Conservation (phyloP, 768 basidiomycete genomes). For the Dendrothele bispora region DNA sequence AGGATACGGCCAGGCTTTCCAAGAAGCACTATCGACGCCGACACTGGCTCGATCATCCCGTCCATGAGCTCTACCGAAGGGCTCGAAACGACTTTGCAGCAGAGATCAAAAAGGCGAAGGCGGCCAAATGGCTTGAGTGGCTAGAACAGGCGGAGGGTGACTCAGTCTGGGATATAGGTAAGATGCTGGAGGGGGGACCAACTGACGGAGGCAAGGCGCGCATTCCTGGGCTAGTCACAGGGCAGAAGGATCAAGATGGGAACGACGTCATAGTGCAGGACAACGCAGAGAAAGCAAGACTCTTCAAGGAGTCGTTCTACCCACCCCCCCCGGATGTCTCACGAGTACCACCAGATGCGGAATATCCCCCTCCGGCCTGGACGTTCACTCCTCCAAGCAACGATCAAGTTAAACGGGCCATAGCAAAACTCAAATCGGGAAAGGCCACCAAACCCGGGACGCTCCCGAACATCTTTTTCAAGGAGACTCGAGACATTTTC, state of each 20-base stretch:
- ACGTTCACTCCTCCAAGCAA: conserved; percentile 1
- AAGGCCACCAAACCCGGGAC: conserved; percentile 23
- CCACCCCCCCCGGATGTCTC: too few species aligned
- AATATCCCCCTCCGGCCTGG: conserved; percentile 11
- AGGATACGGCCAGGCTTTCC: neutral
- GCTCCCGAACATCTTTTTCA: conserved; percentile 27
- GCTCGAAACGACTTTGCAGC: conserved; percentile 5
- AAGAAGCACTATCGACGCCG: neutral
- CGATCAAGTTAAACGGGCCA: conserved; percentile 14
- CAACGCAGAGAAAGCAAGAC: too few species aligned
- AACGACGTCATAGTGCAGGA: too few species aligned
- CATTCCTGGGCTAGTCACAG: too few species aligned
- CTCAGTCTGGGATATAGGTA: conserved; percentile 18
- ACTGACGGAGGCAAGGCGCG: neutral
- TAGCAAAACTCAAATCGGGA: conserved; percentile 11
- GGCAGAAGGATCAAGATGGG: too few species aligned
- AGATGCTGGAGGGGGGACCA: neutral
- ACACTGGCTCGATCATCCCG: neutral
- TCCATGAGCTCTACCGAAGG: neutral
- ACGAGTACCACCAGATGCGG: neutral
- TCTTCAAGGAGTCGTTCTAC: too few species aligned
- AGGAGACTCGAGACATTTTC: conserved; percentile 19
- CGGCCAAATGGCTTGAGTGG: conserved; percentile 21
- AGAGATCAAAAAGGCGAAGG: conserved; percentile 17
- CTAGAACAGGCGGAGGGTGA: conserved; percentile 13